These are phyloP conservation scores for Penicillium turbatum DNA, from an alignment of 495 filamentous ascomycete species.

Conservation along the genomic window DNA sequence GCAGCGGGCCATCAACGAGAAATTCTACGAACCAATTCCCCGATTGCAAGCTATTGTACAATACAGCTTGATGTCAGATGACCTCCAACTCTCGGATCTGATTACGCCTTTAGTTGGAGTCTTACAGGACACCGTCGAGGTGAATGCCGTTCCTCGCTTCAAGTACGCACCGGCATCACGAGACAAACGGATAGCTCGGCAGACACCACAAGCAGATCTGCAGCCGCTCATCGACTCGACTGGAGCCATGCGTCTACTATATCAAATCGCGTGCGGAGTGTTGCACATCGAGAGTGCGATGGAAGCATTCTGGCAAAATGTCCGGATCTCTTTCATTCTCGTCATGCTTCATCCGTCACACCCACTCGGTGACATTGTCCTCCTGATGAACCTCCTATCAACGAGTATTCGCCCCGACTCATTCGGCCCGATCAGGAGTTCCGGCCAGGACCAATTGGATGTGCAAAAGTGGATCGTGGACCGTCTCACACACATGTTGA, in stretches of 20 bases:
- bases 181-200: slow-evolving; percentile 34
- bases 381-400: slow-evolving; percentile 53
- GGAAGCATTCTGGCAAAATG: slow-evolving; percentile 54
- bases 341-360: slow-evolving; percentile 58
- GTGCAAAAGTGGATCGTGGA: slow-evolving; percentile 59
- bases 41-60: slow-evolving; percentile 54
- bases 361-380: slow-evolving; percentile 55
- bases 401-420: slow-evolving; percentile 54
- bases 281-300: slow-evolving; percentile 38
- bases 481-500: slow-evolving; percentile 55
- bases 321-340: slow-evolving; percentile 60
- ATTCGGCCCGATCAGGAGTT: slow-evolving; percentile 57
- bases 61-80: slow-evolving; percentile 51
- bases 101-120: slow-evolving; percentile 51
- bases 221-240: slow-evolving; percentile 50
- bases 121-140: slow-evolving; percentile 52
- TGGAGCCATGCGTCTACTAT: slow-evolving; percentile 54
- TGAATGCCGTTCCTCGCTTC: slow-evolving; percentile 53
- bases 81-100: slow-evolving; percentile 41
- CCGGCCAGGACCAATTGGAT: slow-evolving; percentile 47
- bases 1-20: slow-evolving; percentile 57
- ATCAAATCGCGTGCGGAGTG: slow-evolving; percentile 52
- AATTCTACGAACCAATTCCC: slow-evolving; percentile 54
- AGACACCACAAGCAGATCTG: slow-evolving; percentile 45
- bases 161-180: slow-evolving; percentile 41